Conservation (phyloP, 2,329 filamentous ascomycete species). For the Calonectria hongkongensis region DNA sequence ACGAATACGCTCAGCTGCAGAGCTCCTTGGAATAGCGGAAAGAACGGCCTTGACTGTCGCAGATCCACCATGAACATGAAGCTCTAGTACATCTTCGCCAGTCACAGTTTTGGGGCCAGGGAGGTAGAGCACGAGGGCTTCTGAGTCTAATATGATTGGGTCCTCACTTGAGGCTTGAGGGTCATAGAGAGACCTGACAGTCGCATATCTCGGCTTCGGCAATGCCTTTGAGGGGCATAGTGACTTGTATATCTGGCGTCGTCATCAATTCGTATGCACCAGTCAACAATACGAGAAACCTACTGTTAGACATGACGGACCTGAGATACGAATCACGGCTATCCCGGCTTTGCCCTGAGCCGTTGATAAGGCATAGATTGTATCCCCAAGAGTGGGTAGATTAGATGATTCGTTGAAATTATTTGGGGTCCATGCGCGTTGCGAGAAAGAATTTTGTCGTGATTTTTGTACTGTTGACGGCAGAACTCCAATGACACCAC, state of each 20-base stretch:
- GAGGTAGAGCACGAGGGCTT: slow-evolving; percentile 89
- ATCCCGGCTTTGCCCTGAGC: slow-evolving; percentile 91
- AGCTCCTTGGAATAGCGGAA: slow-evolving; percentile 80
- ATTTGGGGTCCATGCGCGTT: slow-evolving; percentile 35
- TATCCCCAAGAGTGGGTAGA: slow-evolving; percentile 66
- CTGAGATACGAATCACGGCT: slow-evolving; percentile 91
- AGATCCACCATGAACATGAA: slow-evolving; percentile 94
- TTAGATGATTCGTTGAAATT: slow-evolving; percentile 27
- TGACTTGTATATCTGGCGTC: slow-evolving; percentile 67
- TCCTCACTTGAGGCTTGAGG: slow-evolving; percentile 53
- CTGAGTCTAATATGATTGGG: slow-evolving; percentile 81
- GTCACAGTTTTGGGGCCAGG: slow-evolving; percentile 88
- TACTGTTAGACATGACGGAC: slow-evolving; percentile 82
- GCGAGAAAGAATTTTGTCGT: slow-evolving; percentile 37
- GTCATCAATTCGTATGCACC: slow-evolving; percentile 31
- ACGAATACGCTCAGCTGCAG: slow-evolving; percentile 71
- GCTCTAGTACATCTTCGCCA: slow-evolving; percentile 92
- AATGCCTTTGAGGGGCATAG: slow-evolving; percentile 69
- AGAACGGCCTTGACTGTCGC: slow-evolving; percentile 93
- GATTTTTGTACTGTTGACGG: neutral
- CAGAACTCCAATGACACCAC: neutral
- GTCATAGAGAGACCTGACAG: slow-evolving; percentile 84
- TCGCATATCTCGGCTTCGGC: slow-evolving; percentile 75
- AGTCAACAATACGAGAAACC: slow-evolving; percentile 39
- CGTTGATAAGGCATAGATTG: slow-evolving; percentile 95